Evolutionary conservation across 139 green algal genomes (phyloP), one percentile per base, ranked within the genome.

Genomic region (Pleodorina starrii): DNA sequence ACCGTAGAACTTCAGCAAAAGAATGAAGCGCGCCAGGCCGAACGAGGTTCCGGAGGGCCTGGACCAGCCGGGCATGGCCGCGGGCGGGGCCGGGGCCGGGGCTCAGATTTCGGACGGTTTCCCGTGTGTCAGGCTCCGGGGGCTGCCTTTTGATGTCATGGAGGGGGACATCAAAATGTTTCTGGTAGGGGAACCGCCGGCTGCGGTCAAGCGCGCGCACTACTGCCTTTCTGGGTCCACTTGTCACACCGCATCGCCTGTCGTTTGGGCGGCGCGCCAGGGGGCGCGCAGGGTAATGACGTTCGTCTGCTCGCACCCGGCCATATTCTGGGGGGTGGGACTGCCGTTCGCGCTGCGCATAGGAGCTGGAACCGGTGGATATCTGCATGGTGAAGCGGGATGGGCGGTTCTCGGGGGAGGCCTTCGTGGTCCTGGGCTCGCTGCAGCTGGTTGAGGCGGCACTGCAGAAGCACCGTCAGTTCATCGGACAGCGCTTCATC

Each of bases 401-500:
- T 50, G 95, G 95, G 32, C 91, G 95, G 40, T 93, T 95, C 27
- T 95, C 94, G 16, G 96, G 96, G 54, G 96, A 98, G 88, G 96
- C 95, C 10, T 97, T 93, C 86, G 91, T 96, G 38, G 92, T 98
- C 71, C 89, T 98, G 40, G 90, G 90, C 59, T 87, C 85, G 42
- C 90, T 93, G 7, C 81, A 94, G 79, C 89, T 95, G 35, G 88
- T 97, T 12, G 95, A 98, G 42, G 84, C 94, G 32, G 95, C 95
- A 10, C 78, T 97, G 57, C 77, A 83, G 29, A 97, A 96, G 87
- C 96, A 98, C 89, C 95, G 94, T 46, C 91, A 90, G 46, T 97
- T 97, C 91, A 93, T 98, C 92, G 96, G 96, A 38, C 91, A 91
- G 35, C 90, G 96, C 50, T 98, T 97, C 88, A 94, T 98, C 32